These are phyloP conservation scores for Pseudocercospora ulei DNA, from an alignment of 2,329 filamentous ascomycete species.

Conservation along the genomic window DNA sequence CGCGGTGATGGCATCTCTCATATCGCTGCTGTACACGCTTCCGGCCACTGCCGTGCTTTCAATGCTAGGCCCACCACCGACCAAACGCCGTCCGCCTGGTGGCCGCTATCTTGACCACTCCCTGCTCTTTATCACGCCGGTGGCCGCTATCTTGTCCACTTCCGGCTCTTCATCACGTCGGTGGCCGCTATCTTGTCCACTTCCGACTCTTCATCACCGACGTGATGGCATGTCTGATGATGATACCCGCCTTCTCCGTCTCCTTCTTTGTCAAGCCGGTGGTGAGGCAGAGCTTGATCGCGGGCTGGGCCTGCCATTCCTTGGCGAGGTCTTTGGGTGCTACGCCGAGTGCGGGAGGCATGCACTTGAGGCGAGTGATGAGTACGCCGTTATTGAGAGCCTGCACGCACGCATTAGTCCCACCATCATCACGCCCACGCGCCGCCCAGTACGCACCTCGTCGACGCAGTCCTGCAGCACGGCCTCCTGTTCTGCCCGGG, in stretches of 20 bases:
- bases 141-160: no score
- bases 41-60: no score
- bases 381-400: slow-evolving; percentile 77
- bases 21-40: no score
- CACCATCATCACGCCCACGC: no score
- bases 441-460: slow-evolving; percentile 54
- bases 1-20: no score
- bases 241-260: slow-evolving; percentile 82
- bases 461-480: slow-evolving; percentile 88
- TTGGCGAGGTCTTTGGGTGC: slow-evolving; percentile 53
- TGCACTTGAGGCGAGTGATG: slow-evolving; percentile 73
- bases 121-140: no score
- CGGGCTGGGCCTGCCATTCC: slow-evolving; percentile 61
- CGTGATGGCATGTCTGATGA: slow-evolving; percentile 83
- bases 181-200: slow-evolving; percentile 21
- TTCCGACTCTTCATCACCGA: slow-evolving; percentile 61
- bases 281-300: slow-evolving; percentile 84
- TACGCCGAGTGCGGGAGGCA: slow-evolving; percentile 52
- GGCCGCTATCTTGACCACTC: no score
- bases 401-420: slow-evolving; percentile 42
- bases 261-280: slow-evolving; percentile 85
- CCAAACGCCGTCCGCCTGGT: no score
- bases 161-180: no score
- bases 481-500: slow-evolving; percentile 63
- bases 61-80: no score